These are phyloP conservation scores for Arthrobotrys megalospora DNA, from an alignment of 2,329 filamentous ascomycete species.

Conservation along the genomic window DNA sequence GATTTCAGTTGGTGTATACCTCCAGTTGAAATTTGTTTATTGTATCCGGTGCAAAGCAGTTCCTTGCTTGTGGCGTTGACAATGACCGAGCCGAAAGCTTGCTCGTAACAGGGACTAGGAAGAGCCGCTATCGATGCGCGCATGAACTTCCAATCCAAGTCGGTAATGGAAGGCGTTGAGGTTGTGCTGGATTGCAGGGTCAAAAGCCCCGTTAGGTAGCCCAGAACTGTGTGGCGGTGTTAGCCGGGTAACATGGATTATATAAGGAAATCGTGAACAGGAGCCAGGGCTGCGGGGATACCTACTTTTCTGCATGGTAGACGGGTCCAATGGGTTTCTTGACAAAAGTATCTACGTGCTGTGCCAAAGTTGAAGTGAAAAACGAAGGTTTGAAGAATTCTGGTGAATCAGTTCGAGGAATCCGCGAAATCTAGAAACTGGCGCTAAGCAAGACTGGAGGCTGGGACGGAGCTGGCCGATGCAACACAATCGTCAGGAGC, in stretches of 20 bases:
- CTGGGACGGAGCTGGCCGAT: constrained; percentile 27
- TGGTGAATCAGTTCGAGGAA: too few relatives aligned
- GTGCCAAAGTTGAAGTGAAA: too few relatives aligned
- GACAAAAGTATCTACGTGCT: too few relatives aligned
- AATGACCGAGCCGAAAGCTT: constrained; percentile 55
- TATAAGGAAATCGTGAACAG: not conserved
- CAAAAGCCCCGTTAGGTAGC: constrained; percentile 32
- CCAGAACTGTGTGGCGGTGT: constrained; percentile 30
- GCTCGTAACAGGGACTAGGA: constrained; percentile 51
- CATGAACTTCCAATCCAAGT: constrained; percentile 54
- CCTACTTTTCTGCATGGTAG: constrained; percentile 35
- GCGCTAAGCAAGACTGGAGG: too few relatives aligned
- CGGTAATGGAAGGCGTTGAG: constrained; percentile 25
- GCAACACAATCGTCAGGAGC: constrained; percentile 5
- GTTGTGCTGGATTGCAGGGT: constrained; percentile 18
- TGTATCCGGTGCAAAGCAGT: constrained; percentile 48
- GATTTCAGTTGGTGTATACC: constrained; percentile 10
- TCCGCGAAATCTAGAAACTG: too few relatives aligned
- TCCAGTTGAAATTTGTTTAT: constrained; percentile 33
- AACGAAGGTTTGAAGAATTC: too few relatives aligned
- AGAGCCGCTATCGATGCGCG: constrained; percentile 49
- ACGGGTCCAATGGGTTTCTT: not conserved
- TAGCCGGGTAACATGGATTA: not conserved
- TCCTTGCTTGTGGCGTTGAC: constrained; percentile 49
- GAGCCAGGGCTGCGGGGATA: not conserved